Conservation (phyloP, 345 rosid genomes). For the Ricinus communis region DNA sequence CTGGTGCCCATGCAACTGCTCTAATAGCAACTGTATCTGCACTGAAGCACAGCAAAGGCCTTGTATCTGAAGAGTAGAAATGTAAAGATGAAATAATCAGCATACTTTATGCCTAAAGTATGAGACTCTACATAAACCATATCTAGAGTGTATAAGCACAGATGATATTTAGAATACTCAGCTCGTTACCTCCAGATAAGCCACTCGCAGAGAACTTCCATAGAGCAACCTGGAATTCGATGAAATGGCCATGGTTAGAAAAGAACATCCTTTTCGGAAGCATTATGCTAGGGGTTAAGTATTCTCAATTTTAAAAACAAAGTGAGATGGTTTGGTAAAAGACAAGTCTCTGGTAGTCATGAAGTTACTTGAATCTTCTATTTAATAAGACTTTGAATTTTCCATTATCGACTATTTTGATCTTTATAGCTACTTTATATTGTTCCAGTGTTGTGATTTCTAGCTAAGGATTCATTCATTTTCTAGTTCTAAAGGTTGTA, state of each 20-base stretch:
- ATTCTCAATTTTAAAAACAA: not conserved
- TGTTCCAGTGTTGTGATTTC: not conserved
- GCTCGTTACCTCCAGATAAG: conserved; percentile 53
- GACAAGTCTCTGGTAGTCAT: not conserved
- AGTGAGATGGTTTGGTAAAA: not conserved
- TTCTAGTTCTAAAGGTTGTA: not conserved
- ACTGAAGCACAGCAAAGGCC: conserved; percentile 78
- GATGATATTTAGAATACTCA: not conserved
- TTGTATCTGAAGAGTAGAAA: conserved; percentile 61
- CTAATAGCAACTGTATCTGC: conserved; percentile 85
- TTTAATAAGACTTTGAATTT: not conserved
- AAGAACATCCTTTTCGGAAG: conserved; percentile 1
- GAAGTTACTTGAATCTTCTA: not conserved
- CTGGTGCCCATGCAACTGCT: conserved; percentile 89
- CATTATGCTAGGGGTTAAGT: not conserved
- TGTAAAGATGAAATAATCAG: conserved; percentile 4
- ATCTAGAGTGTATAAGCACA: not conserved
- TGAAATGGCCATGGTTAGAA: conserved; percentile 7
- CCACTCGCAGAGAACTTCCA: conserved; percentile 72
- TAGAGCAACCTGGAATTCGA: conserved; percentile 69
- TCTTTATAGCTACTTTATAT: no score
- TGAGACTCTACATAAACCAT: not conserved
- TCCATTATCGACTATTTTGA: not conserved
- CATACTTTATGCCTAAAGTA: not conserved
- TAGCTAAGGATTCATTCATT: not conserved